Evolutionary conservation across 2,329 filamentous ascomycete genomes (phyloP), one percentile per base, ranked within the genome.

Genomic region (Diaporthe longicolla): DNA sequence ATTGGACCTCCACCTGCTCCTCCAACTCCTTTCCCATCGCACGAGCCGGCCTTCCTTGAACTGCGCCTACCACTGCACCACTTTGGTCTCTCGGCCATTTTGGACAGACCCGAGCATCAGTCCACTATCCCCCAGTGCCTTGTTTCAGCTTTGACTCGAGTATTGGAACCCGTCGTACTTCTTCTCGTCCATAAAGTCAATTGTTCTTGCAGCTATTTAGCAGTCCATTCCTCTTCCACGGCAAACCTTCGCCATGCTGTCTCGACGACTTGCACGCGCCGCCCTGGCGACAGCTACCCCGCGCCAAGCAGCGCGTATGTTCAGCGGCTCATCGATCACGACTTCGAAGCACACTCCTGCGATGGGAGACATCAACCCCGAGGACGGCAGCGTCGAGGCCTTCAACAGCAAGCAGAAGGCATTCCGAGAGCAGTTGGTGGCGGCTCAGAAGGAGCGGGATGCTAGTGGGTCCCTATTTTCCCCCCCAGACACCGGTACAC

Each of bases 381-480:
- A 93, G 76, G 90, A 91, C 76, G 92, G 94, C 77, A 90, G 91
- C 75, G 92, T 93, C 77, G 88, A 92, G 70, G 87, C 89, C 73
- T 99, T 98, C 89, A 94, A 94, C 82, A 86, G 89, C 80, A 94
- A 93, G 84, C 95, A 98, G 86, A 93, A 93, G 84, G 89, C 92
- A 80, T 98, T 98, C 86, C 93, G 97, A 82, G 92, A 95, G 84
- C 91, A 93, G 82, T 87, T 97, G 80, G 89, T 92, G 79, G 90
- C 93, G 84, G 92, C 91, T 82, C 92, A 94, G 85, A 93, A 93
- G 87, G 93, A 94, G 85, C 91, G 93, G 87, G 92, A 94, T 92
- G 93, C 95, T 89, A 95, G 95, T 98, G 87, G 85, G 88, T 89
- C 77, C 77, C 78, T 75, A 75, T 76, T 80, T 77, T 79, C 83